Evolutionary conservation across 495 filamentous ascomycete species (phyloP).

Genomic region (Tuber microsphaerosporum): DNA sequence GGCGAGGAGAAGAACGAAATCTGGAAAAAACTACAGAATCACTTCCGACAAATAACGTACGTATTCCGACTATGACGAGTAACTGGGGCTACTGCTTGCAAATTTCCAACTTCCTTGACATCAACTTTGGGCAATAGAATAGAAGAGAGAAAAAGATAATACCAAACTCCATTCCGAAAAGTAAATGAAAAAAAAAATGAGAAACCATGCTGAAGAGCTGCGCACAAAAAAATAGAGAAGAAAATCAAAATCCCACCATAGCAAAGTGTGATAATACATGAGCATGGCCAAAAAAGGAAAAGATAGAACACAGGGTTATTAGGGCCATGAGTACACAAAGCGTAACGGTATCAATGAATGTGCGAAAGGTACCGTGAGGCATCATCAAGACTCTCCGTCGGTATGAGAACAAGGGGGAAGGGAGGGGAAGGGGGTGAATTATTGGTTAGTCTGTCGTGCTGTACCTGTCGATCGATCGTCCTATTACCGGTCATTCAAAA

Average conservation of each 20-base stretch:
- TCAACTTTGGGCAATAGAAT: neutral
- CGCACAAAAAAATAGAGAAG: neutral
- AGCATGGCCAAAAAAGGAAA: neutral
- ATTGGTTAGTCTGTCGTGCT: neutral
- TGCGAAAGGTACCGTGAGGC: neutral
- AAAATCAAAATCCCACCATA: neutral
- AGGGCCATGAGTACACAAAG: neutral
- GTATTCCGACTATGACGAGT: neutral
- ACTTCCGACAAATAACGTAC: neutral
- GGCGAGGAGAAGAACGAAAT: too few species aligned
- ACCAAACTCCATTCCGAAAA: neutral
- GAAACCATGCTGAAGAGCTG: neutral
- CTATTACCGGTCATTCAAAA: neutral
- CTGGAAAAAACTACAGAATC: too few species aligned
- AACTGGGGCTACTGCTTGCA: neutral
- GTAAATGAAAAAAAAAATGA: neutral
- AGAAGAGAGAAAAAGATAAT: neutral
- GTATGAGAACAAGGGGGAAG: neutral
- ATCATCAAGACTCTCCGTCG: neutral
- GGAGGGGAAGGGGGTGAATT: neutral
- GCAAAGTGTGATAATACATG: slow-evolving; percentile 3
- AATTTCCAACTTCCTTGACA: neutral
- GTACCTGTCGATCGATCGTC: neutral
- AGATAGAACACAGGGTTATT: neutral
- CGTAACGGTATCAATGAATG: neutral